Evolutionary conservation across 768 basidiomycete species (phyloP), one percentile per base, ranked within the genome.

Genomic region (Kwoniella botswanensis): DNA sequence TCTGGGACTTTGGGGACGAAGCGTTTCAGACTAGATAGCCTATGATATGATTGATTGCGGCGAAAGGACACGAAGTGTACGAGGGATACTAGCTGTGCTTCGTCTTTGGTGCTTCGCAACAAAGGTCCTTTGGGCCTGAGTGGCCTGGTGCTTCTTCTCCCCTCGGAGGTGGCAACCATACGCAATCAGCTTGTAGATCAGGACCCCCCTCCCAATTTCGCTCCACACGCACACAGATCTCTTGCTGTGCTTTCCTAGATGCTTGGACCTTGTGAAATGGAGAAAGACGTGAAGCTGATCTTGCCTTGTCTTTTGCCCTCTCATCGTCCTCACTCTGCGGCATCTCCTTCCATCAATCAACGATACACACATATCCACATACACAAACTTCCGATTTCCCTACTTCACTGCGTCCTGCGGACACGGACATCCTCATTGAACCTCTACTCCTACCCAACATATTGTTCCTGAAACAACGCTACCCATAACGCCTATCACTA

Each of bases 401-500:
- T 35, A 58, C 57, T 13, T 21, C 57, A 21, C 54, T 26, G 3
- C 54, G 5, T n/a, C 54, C 46, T 50, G 43, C 61, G n/a, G 12
- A 63, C 63, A 63, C 63, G 50, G 26, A 63, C 44, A 9, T 24
- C 46, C 22, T 29, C 46, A 35, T 56, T 22, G 5, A 56, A 56
- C n/a, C n/a, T 24, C 11, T 41, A 24, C 50, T 22, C 7, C 9
- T 46, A 22, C 17, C 29, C 44, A 43, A 17, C 41, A 4, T 46
- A 59, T 59, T 67, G 65, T 67, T 50, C 65, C 65, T 67, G 65
- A 67, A 67, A 67, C 65, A 12, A 44, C 22, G 12, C 26, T 21
- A 12, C 15, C 21, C 12, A 56, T 9, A 22, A 56, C 18, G 35
- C 57, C 57, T 58, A 58, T 41, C 57, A 50, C 46, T 50, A 50